Percentiles rank a stretch among this genome's conserved stretches.
phyloP scores from a whole-genome alignment of 179 eudicot genomes.

The Silene coronaria region DNA sequence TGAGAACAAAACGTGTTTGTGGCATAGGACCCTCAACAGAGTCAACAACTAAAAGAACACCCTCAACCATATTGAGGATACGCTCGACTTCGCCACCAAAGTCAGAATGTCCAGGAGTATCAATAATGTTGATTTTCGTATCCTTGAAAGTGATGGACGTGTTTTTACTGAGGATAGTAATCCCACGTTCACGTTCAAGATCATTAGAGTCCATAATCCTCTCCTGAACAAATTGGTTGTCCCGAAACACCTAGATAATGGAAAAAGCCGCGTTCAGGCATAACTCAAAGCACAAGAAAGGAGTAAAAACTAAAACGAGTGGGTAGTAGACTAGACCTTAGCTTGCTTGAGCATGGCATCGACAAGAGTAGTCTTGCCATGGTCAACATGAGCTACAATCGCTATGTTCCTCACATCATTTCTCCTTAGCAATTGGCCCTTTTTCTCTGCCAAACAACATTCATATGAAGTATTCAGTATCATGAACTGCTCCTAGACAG shows the following conservation, averaged over 20 bases:
- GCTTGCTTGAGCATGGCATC: slow-evolving; percentile 96
- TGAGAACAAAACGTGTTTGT: slow-evolving; percentile 91
- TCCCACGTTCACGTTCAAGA: slow-evolving; percentile 96
- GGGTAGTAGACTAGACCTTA: slow-evolving; percentile 38
- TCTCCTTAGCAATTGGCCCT: slow-evolving; percentile 59
- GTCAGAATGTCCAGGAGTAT: slow-evolving; percentile 99
- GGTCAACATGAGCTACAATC: slow-evolving; percentile 98
- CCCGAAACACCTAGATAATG: slow-evolving; percentile 73
- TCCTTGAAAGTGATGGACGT: slow-evolving; percentile 82
- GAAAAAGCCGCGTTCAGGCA: no score
- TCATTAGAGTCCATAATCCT: slow-evolving; percentile 99
- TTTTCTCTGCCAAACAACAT: slow-evolving; percentile 39
- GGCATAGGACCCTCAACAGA: slow-evolving; percentile 99
- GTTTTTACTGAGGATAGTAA: slow-evolving; percentile 92
- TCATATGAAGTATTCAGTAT: neutral
- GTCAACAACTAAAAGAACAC: slow-evolving; percentile 94
- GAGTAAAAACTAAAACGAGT: no score
- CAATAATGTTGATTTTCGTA: slow-evolving; percentile 87
- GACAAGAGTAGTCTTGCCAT: slow-evolving; percentile 92
- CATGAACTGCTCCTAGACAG: no score
- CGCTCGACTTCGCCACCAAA: slow-evolving; percentile 99
- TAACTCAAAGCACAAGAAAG: no score
- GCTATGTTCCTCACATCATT: slow-evolving; percentile 87
- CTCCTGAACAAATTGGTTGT: slow-evolving; percentile 82
- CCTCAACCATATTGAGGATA: slow-evolving; percentile 96